Percentiles rank a stretch among this genome's conserved stretches.
phyloP scores from a whole-genome alignment of 768 basidiomycete species.

The Pisolithus albus region DNA sequence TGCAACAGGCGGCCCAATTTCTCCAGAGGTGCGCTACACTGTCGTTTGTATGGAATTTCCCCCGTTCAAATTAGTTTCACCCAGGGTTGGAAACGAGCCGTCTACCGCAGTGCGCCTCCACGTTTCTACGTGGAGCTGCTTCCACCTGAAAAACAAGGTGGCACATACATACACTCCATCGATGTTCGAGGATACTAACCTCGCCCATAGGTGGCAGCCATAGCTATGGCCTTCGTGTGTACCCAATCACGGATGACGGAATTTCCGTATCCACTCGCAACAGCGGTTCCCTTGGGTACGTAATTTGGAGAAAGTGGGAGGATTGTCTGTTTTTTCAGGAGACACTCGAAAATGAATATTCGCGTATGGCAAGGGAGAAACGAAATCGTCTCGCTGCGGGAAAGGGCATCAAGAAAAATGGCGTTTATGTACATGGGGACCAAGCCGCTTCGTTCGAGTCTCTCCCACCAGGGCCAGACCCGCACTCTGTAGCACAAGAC shows the following conservation, averaged over 20 bases:
- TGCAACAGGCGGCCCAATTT: slow-evolving; percentile 5
- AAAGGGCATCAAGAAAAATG: slow-evolving; percentile 68
- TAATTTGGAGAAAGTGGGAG: slow-evolving; percentile 77
- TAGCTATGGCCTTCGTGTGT: slow-evolving; percentile 59
- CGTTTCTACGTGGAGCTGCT: slow-evolving; percentile 56
- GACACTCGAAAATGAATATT: slow-evolving; percentile 58
- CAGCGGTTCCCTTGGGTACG: slow-evolving; percentile 44
- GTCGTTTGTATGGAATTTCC: neutral
- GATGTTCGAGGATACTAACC: neutral
- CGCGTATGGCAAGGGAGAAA: slow-evolving; percentile 56
- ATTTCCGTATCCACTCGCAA: slow-evolving; percentile 14
- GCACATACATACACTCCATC: slow-evolving; percentile 5
- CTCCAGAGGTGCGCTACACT: slow-evolving; percentile 20
- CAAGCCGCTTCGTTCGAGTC: slow-evolving; percentile 81
- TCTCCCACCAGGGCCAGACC: slow-evolving; percentile 77
- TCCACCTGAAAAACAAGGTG: slow-evolving; percentile 52
- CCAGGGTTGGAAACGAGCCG: slow-evolving; percentile 56
- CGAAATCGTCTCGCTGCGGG: slow-evolving; percentile 60
- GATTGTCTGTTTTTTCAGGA: slow-evolving; percentile 77
- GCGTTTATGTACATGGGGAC: slow-evolving; percentile 63
- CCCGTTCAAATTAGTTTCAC: neutral
- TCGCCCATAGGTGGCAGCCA: slow-evolving; percentile 39
- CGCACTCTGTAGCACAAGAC: slow-evolving; percentile 61
- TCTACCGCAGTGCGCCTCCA: slow-evolving; percentile 52
- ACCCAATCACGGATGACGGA: slow-evolving; percentile 35